Conservation (phyloP, 331 rosid genomes). For the Stylosanthes scabra region DNA sequence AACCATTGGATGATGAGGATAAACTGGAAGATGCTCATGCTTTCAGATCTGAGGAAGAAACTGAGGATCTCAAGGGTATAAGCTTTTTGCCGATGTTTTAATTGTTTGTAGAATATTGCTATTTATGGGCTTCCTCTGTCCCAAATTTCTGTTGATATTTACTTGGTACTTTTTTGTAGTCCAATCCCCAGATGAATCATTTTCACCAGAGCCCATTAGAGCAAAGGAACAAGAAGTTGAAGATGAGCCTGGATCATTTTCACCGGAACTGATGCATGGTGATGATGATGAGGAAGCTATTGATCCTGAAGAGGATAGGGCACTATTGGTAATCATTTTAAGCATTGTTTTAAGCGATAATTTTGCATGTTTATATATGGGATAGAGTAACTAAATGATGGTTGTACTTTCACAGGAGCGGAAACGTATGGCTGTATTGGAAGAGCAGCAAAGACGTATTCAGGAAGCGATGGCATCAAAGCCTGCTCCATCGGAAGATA, state of each 20-base stretch:
- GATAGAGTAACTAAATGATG: slow-evolving; percentile 22
- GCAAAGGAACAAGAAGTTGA: slow-evolving; percentile 64
- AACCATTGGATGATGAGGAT: slow-evolving; percentile 64
- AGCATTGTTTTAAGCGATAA: slow-evolving; percentile 6
- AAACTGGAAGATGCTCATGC: slow-evolving; percentile 46
- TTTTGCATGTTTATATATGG: slow-evolving; percentile 9
- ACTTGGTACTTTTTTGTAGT: slow-evolving; percentile 12
- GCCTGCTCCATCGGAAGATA: slow-evolving; percentile 84
- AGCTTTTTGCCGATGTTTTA: slow-evolving; percentile 22
- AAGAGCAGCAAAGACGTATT: slow-evolving; percentile 84
- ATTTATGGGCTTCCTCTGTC: slow-evolving; percentile 3
- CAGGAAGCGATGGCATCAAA: slow-evolving; percentile 87
- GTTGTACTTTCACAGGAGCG: slow-evolving; percentile 58
- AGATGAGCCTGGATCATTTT: slow-evolving; percentile 90
- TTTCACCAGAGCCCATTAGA: slow-evolving; percentile 76
- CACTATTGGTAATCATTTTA: slow-evolving; percentile 64
- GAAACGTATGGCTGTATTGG: slow-evolving; percentile 74
- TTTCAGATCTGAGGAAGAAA: slow-evolving; percentile 51
- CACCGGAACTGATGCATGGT: slow-evolving; percentile 84
- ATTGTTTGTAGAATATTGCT: slow-evolving; percentile 16
- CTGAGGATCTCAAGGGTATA: slow-evolving; percentile 63
- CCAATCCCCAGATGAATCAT: slow-evolving; percentile 55
- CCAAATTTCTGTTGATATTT: slow-evolving; percentile 23
- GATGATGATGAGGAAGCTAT: slow-evolving; percentile 88
- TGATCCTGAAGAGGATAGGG: slow-evolving; percentile 96